Base-by-base conservation (phyloP, 208 protist genomes). In the Trypanosoma brucei region DNA sequence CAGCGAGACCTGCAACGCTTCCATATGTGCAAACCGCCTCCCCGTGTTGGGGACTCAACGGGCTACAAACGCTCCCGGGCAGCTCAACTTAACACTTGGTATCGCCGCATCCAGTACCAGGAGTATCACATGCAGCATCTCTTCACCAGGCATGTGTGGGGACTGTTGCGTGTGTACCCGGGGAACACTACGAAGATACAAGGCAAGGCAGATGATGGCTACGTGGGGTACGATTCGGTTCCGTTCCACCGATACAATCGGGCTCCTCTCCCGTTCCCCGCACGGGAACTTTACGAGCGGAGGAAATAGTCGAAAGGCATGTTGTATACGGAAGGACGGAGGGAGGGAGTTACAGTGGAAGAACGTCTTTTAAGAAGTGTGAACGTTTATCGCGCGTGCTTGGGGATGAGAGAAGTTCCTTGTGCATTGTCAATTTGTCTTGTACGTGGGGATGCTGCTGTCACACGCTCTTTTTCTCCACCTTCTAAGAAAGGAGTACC, bases 71-170 rank as follows among this genome's bases (percentile, higher is more conserved):
- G 84, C 22, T 78, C 82, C 0, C 80, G 89, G 34, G 68, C 73
- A 31, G 78, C 78, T 40, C 89, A 95, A 76, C 51, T 95, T 46
- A 80, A 68, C 33, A 92, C 86, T 52, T 95, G 89, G 89, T 90
- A 95, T 62, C 78, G 85, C 33, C 83, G 89, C 42, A 93, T 92
- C 64, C 86, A 93, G 72, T 95, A 95, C 70, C 89, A 95, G 77
- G 89, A 95, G 72, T 95, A 91, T 68, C 76, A 92, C 61, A 62
- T 95, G 58, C 89, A 95, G 75, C 89, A 95, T 66, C 74, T 95
- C 56, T 95, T 92, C 64, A 88, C 86, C 48, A 83, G 86, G 0
- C 86, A 92, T 77, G 83, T 83, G 60, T 95, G 86, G 84, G 82
- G 83, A 37, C 62, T 91, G 48, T 70, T 92, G 68, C 83, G 86